Conservation (phyloP, 2,329 filamentous ascomycete genomes). For the Sarocladiaceae sp. region DNA sequence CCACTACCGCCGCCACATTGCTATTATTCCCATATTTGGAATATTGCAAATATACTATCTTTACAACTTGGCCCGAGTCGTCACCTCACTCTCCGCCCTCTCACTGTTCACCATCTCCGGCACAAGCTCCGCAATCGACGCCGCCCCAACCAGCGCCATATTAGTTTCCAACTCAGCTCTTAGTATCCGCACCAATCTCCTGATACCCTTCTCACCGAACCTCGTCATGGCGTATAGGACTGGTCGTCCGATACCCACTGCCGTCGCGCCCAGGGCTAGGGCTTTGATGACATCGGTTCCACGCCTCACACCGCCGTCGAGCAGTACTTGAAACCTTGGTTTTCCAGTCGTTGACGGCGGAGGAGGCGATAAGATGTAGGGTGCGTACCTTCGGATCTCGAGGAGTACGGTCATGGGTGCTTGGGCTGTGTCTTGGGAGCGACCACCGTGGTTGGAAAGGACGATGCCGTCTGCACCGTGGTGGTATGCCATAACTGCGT, state of each 20-base stretch:
- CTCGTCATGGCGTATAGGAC: constrained; percentile 46
- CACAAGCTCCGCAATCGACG: constrained; percentile 60
- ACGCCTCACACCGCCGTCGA: constrained; percentile 61
- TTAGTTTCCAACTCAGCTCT: constrained; percentile 42
- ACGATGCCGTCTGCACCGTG: constrained; percentile 29
- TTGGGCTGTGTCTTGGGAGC: constrained; percentile 31
- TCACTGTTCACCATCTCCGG: constrained; percentile 18
- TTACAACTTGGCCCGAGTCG: constrained; percentile 14
- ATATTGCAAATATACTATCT: too few species aligned
- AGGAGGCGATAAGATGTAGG: constrained; percentile 1
- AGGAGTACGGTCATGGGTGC: constrained; percentile 15
- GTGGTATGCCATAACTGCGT: constrained; percentile 28
- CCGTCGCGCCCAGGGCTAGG: constrained; percentile 59
- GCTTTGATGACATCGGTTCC: constrained; percentile 66
- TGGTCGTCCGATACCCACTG: constrained; percentile 57
- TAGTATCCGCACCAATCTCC: constrained; percentile 43
- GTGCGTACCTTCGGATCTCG: constrained; percentile 11
- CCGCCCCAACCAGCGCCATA: constrained; percentile 59
- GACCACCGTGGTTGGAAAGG: constrained; percentile 36
- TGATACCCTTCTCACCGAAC: constrained; percentile 41
- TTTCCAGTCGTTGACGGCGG: not conserved
- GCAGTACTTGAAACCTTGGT: constrained; percentile 40
- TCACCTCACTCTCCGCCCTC: constrained; percentile 15
- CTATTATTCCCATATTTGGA: too few species aligned
- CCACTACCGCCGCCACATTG: too few species aligned